Percentiles rank a stretch among this genome's conserved stretches.
These are phyloP conservation scores for Lunularia cruciata DNA, from an alignment of 225 moss, liverwort and hornwort genomes.

Conservation along the genomic window DNA sequence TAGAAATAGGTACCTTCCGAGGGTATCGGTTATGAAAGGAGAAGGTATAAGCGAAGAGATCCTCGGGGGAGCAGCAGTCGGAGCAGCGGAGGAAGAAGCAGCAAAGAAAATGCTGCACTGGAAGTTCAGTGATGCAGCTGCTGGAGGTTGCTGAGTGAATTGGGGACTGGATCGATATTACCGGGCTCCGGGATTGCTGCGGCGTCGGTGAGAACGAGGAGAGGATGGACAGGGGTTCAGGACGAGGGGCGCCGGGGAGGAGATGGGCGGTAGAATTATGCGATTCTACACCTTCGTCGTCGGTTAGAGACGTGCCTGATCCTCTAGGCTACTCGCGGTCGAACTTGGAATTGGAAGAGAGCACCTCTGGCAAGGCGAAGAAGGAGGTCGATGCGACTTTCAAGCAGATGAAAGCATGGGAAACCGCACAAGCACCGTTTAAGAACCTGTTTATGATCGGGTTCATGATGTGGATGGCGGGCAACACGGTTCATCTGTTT, in stretches of 20 bases:
- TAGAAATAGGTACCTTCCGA: too few species aligned
- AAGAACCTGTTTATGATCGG: slow-evolving; percentile 98
- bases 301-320: slow-evolving; percentile 66
- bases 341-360: slow-evolving; percentile 74
- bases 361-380: slow-evolving; percentile 66
- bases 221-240: slow-evolving; percentile 46
- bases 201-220: background rate
- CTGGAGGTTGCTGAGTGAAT: too few species aligned
- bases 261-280: slow-evolving; percentile 96
- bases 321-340: slow-evolving; percentile 84
- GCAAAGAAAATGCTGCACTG: too few species aligned
- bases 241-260: slow-evolving; percentile 38
- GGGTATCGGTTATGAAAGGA: too few species aligned
- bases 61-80: too few species aligned
- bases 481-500: slow-evolving; percentile 90
- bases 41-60: too few species aligned
- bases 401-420: slow-evolving; percentile 99
- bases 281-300: slow-evolving; percentile 60
- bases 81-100: too few species aligned
- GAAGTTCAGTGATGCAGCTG: too few species aligned
- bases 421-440: slow-evolving; percentile 88
- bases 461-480: slow-evolving; percentile 99
- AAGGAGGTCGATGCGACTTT: slow-evolving; percentile 86
- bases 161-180: too few species aligned
- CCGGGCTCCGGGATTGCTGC: too few species aligned